Base-by-base conservation (phyloP, 148 eudicot species). In the Camellia japonica region DNA sequence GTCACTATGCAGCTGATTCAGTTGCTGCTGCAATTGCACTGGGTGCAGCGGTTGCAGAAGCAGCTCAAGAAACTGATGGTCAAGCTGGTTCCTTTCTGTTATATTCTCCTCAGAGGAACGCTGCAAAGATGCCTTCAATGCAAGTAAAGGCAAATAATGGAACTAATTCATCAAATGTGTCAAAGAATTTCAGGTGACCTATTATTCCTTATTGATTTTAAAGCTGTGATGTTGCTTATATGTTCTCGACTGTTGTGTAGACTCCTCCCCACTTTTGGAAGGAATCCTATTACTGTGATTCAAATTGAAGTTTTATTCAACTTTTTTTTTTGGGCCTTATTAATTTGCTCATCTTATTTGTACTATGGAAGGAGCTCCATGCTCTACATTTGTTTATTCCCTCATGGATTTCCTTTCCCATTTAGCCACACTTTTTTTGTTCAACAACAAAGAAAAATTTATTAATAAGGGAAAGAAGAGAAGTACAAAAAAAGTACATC, bases 1-100 rank as follows among this genome's bases (percentile, higher is more conserved):
- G 97, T 77, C 98, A 97, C 79, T 94, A 94, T 89, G 99, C 98
- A 82, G 94, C 99, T 84, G 98, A 90, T 86, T 84, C 93, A 80
- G 80, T 89, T 67, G 91, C 98, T 92, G 91, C 94, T 84, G 99
- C 74, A 70, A 70, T 70, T 70, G 74, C 74, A 70, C 30, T 19
- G 46, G 74, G 74, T 70, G 74, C 74, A n/a, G 74, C 16, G 38
- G 74, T 88, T 79, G 89, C 94, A 71, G 97, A 96, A 77, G 76
- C 81, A 79, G 82, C 90, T 83, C 87, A 83, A 55, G 97, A 88
- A 70, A 78, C 78, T 76, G 89, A 87, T 79, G 87, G 85, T 86
- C 92, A 85, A 79, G 83, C 82, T 84, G 74, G 56, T 70, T 76
- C 86, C 69, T 65, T 88, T 52, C 74, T 80, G 60, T 65, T 86